A percentile compares a stretch with the other conserved stretches of the same genome.
Evolutionary conservation across 768 basidiomycete genomes (phyloP).

Genomic region (Termitomyces sp.): DNA sequence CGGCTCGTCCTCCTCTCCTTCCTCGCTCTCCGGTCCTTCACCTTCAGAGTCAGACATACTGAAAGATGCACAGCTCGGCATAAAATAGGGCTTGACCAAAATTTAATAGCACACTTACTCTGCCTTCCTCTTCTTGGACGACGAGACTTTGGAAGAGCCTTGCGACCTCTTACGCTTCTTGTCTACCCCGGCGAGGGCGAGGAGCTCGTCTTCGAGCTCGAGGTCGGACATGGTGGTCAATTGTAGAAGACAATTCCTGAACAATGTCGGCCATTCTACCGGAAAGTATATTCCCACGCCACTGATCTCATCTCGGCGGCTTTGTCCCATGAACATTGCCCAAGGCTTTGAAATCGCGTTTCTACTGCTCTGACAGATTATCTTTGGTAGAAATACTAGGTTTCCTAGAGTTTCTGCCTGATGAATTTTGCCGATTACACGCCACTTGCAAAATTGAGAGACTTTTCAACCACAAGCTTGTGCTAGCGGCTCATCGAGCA

Average conservation of each 20-base stretch:
- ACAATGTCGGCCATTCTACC: not conserved
- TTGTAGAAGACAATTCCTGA: constrained; percentile 1
- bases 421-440: not conserved
- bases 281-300: constrained; percentile 6
- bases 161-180: constrained; percentile 61
- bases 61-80: constrained; percentile 11
- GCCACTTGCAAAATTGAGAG: not conserved
- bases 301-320: not conserved
- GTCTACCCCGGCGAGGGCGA: constrained; percentile 73
- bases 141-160: constrained; percentile 32
- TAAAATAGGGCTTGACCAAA: constrained; percentile 11
- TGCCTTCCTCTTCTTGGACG: constrained; percentile 63
- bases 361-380: not conserved
- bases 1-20: constrained; percentile 49
- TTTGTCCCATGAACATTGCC: not conserved
- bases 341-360: not conserved
- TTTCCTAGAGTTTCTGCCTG: too few relatives aligned
- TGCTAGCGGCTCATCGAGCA: not conserved
- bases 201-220: constrained; percentile 65
- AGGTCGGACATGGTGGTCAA: constrained; percentile 38
- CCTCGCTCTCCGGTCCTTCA: constrained; percentile 59
- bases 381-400: not conserved
- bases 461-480: too few relatives aligned
- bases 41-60: constrained; percentile 48
- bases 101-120: constrained; percentile 45